These are phyloP conservation scores for Iberis amara DNA, from an alignment of 441 rosid genomes.

Conservation along the genomic window DNA sequence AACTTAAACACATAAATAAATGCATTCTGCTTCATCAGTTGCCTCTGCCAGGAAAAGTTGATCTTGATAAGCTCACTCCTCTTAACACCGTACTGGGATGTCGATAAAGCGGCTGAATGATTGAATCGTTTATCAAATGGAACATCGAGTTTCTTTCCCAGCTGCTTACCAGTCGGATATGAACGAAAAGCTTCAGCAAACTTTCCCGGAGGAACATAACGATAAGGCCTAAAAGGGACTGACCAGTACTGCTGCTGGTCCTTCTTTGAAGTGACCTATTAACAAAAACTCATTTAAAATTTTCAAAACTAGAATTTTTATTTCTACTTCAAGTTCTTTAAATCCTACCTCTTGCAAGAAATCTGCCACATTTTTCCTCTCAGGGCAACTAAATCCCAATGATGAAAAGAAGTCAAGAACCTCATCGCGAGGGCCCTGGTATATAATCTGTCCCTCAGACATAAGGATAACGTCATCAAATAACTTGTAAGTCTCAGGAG, in stretches of 20 bases:
- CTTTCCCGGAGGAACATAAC: constrained; percentile 74
- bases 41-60: constrained; percentile 73
- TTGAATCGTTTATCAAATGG: constrained; percentile 76
- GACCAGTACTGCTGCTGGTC: constrained; percentile 98
- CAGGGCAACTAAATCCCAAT: constrained; percentile 80
- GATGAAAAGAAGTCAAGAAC: constrained; percentile 71
- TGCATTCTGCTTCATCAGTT: constrained; percentile 86
- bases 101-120: constrained; percentile 91
- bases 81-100: constrained; percentile 60
- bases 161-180: constrained; percentile 51
- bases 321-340: constrained; percentile 18
- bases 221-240: constrained; percentile 59
- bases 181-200: constrained; percentile 75
- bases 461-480: constrained; percentile 87
- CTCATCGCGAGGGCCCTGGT: constrained; percentile 78
- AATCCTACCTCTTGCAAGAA: constrained; percentile 87
- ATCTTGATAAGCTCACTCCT: constrained; percentile 67
- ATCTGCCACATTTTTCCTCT: constrained; percentile 92
- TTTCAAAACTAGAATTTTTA: background rate
- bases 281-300: constrained; percentile 14
- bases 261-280: constrained; percentile 76
- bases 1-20: constrained; percentile 89
- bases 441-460: constrained; percentile 87
- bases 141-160: constrained; percentile 52
- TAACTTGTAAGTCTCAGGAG: constrained; percentile 85